Evolutionary conservation across 805 yeast species (phyloP).

Genomic region (Pichia rugopelliculosa): DNA sequence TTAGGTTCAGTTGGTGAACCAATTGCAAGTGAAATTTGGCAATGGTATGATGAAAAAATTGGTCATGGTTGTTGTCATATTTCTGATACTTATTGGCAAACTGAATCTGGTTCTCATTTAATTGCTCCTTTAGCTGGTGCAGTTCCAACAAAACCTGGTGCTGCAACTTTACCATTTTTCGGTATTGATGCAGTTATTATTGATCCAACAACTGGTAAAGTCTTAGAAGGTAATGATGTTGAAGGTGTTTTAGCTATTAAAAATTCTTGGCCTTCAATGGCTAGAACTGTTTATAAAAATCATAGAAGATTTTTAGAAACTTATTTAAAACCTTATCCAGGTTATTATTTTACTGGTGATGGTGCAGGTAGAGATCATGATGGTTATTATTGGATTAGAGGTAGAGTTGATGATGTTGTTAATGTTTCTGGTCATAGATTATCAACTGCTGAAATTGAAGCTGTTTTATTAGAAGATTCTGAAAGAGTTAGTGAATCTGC

Average conservation of each 20-base stretch:
- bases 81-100: slow-evolving; percentile 98
- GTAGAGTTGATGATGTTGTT: slow-evolving; percentile 97
- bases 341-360: slow-evolving; percentile 94
- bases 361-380: slow-evolving; percentile 97
- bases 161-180: slow-evolving; percentile 94
- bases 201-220: slow-evolving; percentile 89
- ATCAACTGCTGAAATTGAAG: slow-evolving; percentile 97
- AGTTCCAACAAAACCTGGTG: slow-evolving; percentile 93
- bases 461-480: slow-evolving; percentile 73
- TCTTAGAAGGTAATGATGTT: slow-evolving; percentile 77
- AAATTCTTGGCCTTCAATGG: slow-evolving; percentile 97
- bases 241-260: slow-evolving; percentile 94
- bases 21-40: slow-evolving; percentile 96
- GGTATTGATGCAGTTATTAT: slow-evolving; percentile 87
- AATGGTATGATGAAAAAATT: slow-evolving; percentile 90
- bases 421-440: slow-evolving; percentile 96
- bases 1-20: slow-evolving; percentile 99
- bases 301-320: slow-evolving; percentile 85
- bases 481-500: slow-evolving; percentile 82
- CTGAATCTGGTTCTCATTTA: slow-evolving; percentile 94
- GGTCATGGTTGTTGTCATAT: slow-evolving; percentile 88
- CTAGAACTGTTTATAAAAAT: slow-evolving; percentile 89
- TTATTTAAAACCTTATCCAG: slow-evolving; percentile 87
- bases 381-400: slow-evolving; percentile 96
- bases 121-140: slow-evolving; percentile 94